A percentile compares a stretch with the other conserved stretches of the same genome.
Conservation (phyloP, 495 filamentous ascomycete genomes). For the Tuber magnatum region DNA sequence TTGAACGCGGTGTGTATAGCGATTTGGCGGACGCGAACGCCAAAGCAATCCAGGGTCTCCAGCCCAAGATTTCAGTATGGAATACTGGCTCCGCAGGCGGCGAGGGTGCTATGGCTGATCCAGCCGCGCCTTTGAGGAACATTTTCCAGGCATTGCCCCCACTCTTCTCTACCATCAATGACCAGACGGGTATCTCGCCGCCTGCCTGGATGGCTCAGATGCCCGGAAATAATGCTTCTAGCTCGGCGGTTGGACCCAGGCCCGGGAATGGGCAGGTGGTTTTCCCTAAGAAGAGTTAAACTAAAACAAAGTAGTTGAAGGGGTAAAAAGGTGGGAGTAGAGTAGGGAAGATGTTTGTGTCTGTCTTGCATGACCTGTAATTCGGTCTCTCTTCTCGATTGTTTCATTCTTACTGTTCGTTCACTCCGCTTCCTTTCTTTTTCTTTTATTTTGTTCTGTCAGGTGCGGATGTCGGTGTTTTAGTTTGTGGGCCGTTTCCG, state of each 20-base stretch:
- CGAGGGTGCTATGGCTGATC: slow-evolving; percentile 43
- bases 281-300: neutral
- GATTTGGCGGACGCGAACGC: slow-evolving; percentile 64
- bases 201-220: slow-evolving; percentile 54
- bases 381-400: neutral
- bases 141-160: slow-evolving; percentile 73
- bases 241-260: neutral
- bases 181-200: slow-evolving; percentile 70
- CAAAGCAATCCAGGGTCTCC: slow-evolving; percentile 62
- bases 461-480: neutral
- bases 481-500: neutral
- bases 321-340: neutral
- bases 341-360: neutral
- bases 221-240: neutral
- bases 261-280: neutral
- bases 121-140: slow-evolving; percentile 49
- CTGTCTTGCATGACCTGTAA: neutral
- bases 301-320: neutral
- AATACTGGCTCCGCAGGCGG: slow-evolving; percentile 56
- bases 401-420: neutral
- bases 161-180: slow-evolving; percentile 70
- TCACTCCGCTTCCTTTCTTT: neutral
- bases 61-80: slow-evolving; percentile 84
- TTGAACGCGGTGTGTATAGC: slow-evolving; percentile 60
- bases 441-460: neutral